Conservation (phyloP, 129 eudicot species). For the Lonicera japonica region DNA sequence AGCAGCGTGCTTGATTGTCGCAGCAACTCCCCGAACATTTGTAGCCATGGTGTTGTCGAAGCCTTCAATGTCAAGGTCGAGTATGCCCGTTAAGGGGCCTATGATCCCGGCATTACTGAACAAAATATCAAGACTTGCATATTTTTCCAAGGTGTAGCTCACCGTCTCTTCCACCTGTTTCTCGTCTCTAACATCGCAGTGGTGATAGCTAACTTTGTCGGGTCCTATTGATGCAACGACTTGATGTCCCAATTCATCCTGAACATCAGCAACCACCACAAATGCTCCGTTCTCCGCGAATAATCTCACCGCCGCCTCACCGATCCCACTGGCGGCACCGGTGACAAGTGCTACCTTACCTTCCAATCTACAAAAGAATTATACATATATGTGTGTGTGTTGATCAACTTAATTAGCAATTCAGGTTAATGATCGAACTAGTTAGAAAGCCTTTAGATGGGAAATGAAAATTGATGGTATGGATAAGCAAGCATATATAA, state of each 20-base stretch:
- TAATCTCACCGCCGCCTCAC: slow-evolving; percentile 52
- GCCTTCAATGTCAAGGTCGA: slow-evolving; percentile 49
- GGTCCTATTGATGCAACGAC: slow-evolving; percentile 40
- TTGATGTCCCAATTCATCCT: slow-evolving; percentile 57
- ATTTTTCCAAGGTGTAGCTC: slow-evolving; percentile 30
- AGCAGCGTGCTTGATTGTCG: slow-evolving; percentile 64
- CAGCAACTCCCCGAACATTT: slow-evolving; percentile 60
- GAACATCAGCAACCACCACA: slow-evolving; percentile 63
- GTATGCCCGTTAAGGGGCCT: slow-evolving; percentile 44
- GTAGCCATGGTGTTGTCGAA: slow-evolving; percentile 61
- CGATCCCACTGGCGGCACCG: slow-evolving; percentile 89
- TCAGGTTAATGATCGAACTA: too few relatives aligned
- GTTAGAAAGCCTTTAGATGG: too few relatives aligned
- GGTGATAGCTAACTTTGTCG: slow-evolving; percentile 34
- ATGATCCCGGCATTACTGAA: slow-evolving; percentile 71
- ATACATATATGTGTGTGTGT: background rate
- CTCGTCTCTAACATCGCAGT: slow-evolving; percentile 69
- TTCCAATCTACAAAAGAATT: background rate
- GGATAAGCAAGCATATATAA: too few relatives aligned
- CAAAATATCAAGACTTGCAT: slow-evolving; percentile 45
- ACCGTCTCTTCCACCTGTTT: slow-evolving; percentile 51
- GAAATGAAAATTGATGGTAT: too few relatives aligned
- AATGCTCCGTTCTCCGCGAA: slow-evolving; percentile 55
- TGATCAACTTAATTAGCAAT: too few relatives aligned
- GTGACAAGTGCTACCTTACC: slow-evolving; percentile 54